Base-by-base conservation (phyloP, 2,329 filamentous ascomycete species). In the Ramichloridium luteum region DNA sequence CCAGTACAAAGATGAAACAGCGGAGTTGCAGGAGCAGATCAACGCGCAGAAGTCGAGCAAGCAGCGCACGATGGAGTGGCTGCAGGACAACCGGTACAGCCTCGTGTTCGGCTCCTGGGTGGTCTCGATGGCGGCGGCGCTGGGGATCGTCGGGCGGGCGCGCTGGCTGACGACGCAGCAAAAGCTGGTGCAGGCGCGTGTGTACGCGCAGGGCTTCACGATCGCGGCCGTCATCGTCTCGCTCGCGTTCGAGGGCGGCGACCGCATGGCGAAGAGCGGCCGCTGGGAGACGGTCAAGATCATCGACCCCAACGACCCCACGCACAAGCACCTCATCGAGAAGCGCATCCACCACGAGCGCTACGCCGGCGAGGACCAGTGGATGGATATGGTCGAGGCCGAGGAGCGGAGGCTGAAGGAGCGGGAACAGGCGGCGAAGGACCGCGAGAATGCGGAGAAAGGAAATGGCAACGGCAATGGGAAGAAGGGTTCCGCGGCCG, bases 111-210 rank as follows among this genome's bases (percentile, higher is more conserved):
- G 65, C 30, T 78, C 75, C 13, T 94, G 86, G 86, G 59, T 88
- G 10, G 80, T 78, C 23, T 76, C 75, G 48, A 88, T 94, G 75
- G 74, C 68, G 37, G 59, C 77, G 25, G 77, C 82, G 4, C 71
- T 90, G 44, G 74, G 67, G 34, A 56, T 92, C 16, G 84, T 94
- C 41, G 74, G 79, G 51, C 73, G 83, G 41, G 83, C 83, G 55
- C 76, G 72, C 43, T 81, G 77, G 54, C 67, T 93, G 28, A 73
- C 70, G 30, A 77, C 74, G 2, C 63, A 71, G 38, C 86, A 94
- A 67, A 93, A 93, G 68, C 64, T 94, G 13, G 86, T 94, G 11
- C 86, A 94, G 68, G 86, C 85, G 14, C 78, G 86, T 71, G 80
- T 94, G 43, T 93, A 93, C 60, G 86, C 86, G 3, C 86, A 94